These are phyloP conservation scores for Vigna mungo DNA, from an alignment of 306 rosid species.

Conservation along the genomic window DNA sequence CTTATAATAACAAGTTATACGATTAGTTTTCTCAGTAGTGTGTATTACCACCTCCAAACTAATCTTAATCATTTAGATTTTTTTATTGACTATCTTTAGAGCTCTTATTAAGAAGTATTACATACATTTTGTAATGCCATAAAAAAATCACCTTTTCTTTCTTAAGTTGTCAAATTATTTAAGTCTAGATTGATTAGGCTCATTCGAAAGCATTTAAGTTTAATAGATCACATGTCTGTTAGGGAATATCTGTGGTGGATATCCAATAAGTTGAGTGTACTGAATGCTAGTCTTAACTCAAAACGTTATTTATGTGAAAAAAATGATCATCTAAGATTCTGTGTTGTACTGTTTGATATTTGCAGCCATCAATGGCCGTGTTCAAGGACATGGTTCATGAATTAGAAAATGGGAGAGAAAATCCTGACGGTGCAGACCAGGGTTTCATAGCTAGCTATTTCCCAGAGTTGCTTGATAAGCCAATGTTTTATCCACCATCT, in stretches of 20 bases:
- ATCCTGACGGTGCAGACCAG: conserved; percentile 98
- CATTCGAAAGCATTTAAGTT: not conserved
- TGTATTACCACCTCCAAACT: too few relatives aligned
- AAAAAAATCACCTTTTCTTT: too few relatives aligned
- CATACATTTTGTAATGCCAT: too few relatives aligned
- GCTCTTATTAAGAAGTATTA: too few relatives aligned
- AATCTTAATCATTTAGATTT: too few relatives aligned
- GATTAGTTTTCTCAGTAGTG: too few relatives aligned
- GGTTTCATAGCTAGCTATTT: conserved; percentile 91
- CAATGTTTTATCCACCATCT: conserved; percentile 76
- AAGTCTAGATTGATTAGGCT: too few relatives aligned
- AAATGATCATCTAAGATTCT: not conserved
- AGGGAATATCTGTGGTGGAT: too few relatives aligned
- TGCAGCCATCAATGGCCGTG: conserved; percentile 84
- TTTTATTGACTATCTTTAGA: too few relatives aligned
- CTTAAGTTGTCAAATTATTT: too few relatives aligned
- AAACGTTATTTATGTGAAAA: not conserved
- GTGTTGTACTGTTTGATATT: not conserved
- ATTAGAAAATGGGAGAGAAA: conserved; percentile 70
- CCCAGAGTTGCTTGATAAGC: conserved; percentile 85
- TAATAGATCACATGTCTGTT: not conserved
- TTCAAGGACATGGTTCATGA: conserved; percentile 84
- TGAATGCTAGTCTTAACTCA: not conserved
- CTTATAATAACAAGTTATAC: too few relatives aligned
- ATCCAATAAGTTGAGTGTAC: not conserved